Evolutionary conservation across 208 protist genomes (phyloP).

Genomic region (Trypanosomatidae sp.): DNA sequence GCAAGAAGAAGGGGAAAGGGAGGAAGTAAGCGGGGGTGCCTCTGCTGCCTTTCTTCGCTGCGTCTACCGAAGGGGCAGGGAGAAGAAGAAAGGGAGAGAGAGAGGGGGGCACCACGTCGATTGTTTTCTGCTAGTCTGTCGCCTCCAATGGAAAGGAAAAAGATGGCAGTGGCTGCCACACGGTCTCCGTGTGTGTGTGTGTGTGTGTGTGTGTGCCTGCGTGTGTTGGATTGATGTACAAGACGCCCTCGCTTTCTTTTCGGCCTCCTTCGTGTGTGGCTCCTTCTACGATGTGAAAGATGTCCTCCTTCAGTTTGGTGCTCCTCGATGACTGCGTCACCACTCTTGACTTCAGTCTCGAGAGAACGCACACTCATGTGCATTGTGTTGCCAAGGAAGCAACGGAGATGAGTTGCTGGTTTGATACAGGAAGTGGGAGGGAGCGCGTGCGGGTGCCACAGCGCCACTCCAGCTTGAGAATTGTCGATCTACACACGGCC

Average conservation of each 20-base stretch:
- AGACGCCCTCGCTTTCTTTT: not conserved
- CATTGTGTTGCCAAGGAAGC: not conserved
- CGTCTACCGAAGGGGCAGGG: not conserved
- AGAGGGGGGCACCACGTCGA: not conserved
- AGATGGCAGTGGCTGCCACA: not conserved
- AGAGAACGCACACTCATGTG: not conserved
- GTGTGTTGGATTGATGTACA: not conserved
- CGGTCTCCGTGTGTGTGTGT: not conserved
- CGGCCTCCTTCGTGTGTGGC: not conserved
- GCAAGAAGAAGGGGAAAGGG: conserved; percentile 41
- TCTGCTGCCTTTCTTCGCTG: not conserved
- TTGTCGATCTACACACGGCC: not conserved
- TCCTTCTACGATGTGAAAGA: not conserved
- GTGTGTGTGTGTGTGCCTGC: not conserved
- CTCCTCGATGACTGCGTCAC: not conserved
- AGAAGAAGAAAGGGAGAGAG: not conserved
- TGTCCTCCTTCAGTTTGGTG: not conserved
- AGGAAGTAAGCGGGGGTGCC: conserved; percentile 28
- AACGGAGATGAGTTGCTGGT: not conserved
- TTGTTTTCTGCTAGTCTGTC: not conserved
- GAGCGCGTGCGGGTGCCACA: not conserved
- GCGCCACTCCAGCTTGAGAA: not conserved
- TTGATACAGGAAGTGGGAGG: not conserved
- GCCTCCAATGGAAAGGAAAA: not conserved
- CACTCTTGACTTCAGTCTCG: not conserved